phyloP scores from a whole-genome alignment of 805 yeast species.

The Schwanniomyces polymorphus region DNA sequence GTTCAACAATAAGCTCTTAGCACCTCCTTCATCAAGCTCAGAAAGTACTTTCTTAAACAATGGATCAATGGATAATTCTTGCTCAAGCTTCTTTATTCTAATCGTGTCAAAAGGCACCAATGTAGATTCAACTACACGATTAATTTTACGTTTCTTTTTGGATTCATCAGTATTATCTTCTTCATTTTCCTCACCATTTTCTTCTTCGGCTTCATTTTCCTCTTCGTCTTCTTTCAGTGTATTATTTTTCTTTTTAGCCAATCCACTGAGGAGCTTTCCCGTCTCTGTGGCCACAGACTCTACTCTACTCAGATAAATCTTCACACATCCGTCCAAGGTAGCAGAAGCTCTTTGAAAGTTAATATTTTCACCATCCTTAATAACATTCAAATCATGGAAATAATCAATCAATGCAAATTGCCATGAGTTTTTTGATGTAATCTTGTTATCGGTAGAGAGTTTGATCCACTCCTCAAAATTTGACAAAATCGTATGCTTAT shows the following conservation, averaged over 20 bases:
- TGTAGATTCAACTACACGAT: conserved; percentile 41
- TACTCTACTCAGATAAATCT: conserved; percentile 34
- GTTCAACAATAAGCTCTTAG: conserved; percentile 26
- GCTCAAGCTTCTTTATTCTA: conserved; percentile 18
- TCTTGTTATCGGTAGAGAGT: conserved; percentile 50
- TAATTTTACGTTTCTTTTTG: conserved; percentile 26
- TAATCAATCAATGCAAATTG: conserved; percentile 88
- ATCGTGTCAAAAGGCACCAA: conserved; percentile 9
- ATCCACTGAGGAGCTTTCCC: conserved; percentile 31
- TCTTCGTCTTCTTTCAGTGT: conserved; percentile 20
- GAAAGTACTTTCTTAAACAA: conserved; percentile 28
- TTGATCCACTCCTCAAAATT: conserved; percentile 53
- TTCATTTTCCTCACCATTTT: conserved; percentile 15
- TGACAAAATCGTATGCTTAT: conserved; percentile 41
- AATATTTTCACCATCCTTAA: conserved; percentile 64
- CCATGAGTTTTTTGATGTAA: conserved; percentile 86
- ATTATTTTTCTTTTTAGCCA: conserved; percentile 15
- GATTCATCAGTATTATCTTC: conserved; percentile 14
- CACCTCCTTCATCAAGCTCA: conserved; percentile 32
- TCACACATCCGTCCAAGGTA: conserved; percentile 37
- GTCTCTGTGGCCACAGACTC: conserved; percentile 39
- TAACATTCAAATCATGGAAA: conserved; percentile 77
- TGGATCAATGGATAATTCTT: conserved; percentile 26
- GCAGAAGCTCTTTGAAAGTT: conserved; percentile 37
- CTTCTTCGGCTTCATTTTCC: conserved; percentile 15